These are phyloP conservation scores for Ashbya aceris DNA, from an alignment of 1,139 yeast species.

Conservation along the genomic window DNA sequence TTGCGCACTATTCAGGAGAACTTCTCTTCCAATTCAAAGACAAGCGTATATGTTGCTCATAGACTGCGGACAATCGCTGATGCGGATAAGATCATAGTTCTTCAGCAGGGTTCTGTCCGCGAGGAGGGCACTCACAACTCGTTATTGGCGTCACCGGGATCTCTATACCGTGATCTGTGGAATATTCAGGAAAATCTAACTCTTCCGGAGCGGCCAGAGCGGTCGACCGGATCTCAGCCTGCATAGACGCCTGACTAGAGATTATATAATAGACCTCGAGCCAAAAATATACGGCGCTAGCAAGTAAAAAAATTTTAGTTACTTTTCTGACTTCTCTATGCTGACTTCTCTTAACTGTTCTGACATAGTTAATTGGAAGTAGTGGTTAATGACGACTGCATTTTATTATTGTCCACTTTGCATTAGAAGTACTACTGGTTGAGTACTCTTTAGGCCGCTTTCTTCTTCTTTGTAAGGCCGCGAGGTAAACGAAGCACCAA, in stretches of 20 bases:
- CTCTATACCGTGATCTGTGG: slow-evolving; percentile 79
- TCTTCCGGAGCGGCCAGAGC: background rate
- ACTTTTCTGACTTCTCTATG: slow-evolving; percentile 1
- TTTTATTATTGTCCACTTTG: too few relatives aligned
- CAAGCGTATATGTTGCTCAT: slow-evolving; percentile 90
- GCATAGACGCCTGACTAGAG: background rate
- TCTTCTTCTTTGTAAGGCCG: too few relatives aligned
- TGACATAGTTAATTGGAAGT: too few relatives aligned
- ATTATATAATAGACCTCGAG: background rate
- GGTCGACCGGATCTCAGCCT: background rate
- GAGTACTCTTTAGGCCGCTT: too few relatives aligned
- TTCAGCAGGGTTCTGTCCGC: slow-evolving; percentile 65
- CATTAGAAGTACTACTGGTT: too few relatives aligned
- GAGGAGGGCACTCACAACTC: slow-evolving; percentile 80
- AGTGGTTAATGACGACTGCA: too few relatives aligned
- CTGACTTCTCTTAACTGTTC: background rate
- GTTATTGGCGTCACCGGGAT: slow-evolving; percentile 43
- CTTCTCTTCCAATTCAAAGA: slow-evolving; percentile 47
- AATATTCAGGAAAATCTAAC: slow-evolving; percentile 72
- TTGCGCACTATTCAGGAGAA: slow-evolving; percentile 60
- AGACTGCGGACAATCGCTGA: slow-evolving; percentile 89
- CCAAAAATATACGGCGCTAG: background rate
- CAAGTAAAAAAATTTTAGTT: background rate
- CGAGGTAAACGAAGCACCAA: too few relatives aligned
- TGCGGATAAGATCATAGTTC: slow-evolving; percentile 84